Conservation (phyloP, 1,139 yeast species). For the Keqinozyma sinolaborantium region DNA sequence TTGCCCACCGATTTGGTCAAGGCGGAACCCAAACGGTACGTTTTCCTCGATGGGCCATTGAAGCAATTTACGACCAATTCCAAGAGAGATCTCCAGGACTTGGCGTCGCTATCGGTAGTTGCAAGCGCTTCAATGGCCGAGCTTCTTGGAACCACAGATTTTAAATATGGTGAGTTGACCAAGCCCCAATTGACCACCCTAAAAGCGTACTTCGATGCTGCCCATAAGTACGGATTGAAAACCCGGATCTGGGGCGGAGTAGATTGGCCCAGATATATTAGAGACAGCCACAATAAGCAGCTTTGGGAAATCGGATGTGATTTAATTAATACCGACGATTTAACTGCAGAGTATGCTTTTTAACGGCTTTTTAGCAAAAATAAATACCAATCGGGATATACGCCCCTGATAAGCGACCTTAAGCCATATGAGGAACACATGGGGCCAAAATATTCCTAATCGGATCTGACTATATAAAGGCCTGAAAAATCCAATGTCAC, state of each 20-base stretch:
- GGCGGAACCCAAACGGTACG: conserved; percentile 25
- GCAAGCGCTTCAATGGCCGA: conserved; percentile 34
- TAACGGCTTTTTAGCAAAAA: no score
- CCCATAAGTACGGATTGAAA: conserved; percentile 34
- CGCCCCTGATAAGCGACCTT: no score
- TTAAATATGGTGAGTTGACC: conserved; percentile 15
- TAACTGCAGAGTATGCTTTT: conserved; percentile 11
- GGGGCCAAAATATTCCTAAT: no score
- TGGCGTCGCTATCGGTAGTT: conserved; percentile 25
- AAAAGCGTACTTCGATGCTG: conserved; percentile 19
- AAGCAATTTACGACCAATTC: conserved; percentile 15
- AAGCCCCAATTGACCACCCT: conserved; percentile 18
- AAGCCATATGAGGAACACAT: no score
- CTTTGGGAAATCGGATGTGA: conserved; percentile 31
- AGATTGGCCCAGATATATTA: conserved; percentile 33
- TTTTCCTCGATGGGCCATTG: conserved; percentile 39
- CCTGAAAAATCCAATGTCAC: no score
- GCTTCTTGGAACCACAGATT: conserved; percentile 23
- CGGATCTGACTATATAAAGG: no score
- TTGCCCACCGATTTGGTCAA: conserved; percentile 28
- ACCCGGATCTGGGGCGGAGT: conserved; percentile 45
- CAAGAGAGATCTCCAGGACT: conserved; percentile 14
- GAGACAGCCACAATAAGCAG: conserved; percentile 24
- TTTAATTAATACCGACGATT: conserved; percentile 38
- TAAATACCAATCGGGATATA: no score